phyloP scores from a whole-genome alignment of 805 yeast species.

The Huiozyma naganishii region DNA sequence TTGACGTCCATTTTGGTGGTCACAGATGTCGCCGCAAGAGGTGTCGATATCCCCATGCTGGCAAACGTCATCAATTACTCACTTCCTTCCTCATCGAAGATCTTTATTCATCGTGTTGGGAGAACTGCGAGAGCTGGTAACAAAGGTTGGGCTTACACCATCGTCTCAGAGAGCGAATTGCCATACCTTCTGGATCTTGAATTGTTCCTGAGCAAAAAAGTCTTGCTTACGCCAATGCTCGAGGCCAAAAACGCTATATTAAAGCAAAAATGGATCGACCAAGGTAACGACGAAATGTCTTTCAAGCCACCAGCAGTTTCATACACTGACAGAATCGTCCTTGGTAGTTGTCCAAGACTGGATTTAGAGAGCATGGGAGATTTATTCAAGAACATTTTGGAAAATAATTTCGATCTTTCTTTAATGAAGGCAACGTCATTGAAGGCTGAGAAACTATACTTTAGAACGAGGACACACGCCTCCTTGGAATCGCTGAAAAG shows the following conservation, averaged over 20 bases:
- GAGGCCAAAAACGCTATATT: slow-evolving; percentile 48
- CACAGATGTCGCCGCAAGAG: slow-evolving; percentile 97
- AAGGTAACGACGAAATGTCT: slow-evolving; percentile 29
- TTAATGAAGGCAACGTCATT: slow-evolving; percentile 58
- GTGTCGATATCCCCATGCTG: slow-evolving; percentile 94
- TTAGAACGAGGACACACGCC: slow-evolving; percentile 78
- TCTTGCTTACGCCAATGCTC: slow-evolving; percentile 59
- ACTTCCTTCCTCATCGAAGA: slow-evolving; percentile 83
- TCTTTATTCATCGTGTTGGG: slow-evolving; percentile 95
- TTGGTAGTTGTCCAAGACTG: slow-evolving; percentile 73
- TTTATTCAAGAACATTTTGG: slow-evolving; percentile 48
- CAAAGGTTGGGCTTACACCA: slow-evolving; percentile 93
- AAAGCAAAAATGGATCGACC: slow-evolving; percentile 34
- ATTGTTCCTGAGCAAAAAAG: slow-evolving; percentile 75
- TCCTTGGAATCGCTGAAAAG: slow-evolving; percentile 78
- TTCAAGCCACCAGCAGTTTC: slow-evolving; percentile 46
- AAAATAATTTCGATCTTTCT: slow-evolving; percentile 56
- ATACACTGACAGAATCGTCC: slow-evolving; percentile 64
- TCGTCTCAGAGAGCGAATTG: slow-evolving; percentile 73
- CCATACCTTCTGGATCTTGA: slow-evolving; percentile 89
- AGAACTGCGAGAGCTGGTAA: slow-evolving; percentile 99
- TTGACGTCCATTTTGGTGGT: slow-evolving; percentile 81
- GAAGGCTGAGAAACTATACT: slow-evolving; percentile 82
- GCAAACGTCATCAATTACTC: slow-evolving; percentile 91
- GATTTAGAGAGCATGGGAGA: slow-evolving; percentile 67